Conservation (phyloP, 2,329 filamentous ascomycete species). For the Seiridium unicorne region DNA sequence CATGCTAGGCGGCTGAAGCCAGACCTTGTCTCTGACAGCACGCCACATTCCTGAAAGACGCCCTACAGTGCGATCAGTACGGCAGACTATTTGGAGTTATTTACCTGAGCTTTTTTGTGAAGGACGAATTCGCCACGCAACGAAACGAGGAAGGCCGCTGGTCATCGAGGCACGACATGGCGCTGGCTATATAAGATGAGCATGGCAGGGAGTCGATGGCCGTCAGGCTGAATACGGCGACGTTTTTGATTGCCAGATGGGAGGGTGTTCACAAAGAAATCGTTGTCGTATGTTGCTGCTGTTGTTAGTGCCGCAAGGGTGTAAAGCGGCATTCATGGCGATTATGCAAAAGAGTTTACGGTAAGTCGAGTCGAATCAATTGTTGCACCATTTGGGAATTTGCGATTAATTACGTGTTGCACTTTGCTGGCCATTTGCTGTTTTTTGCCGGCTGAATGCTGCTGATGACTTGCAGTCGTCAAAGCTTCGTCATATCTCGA, state of each 20-base stretch:
- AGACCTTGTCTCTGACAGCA: background rate
- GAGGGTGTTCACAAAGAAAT: conserved; percentile 17
- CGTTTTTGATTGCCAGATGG: background rate
- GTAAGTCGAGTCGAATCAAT: conserved; percentile 30
- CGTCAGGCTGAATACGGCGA: background rate
- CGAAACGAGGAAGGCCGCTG: background rate
- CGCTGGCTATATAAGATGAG: background rate
- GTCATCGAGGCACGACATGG: background rate
- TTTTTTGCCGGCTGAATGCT: conserved; percentile 28
- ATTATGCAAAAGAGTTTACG: conserved; percentile 26
- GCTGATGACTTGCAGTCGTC: conserved; percentile 29
- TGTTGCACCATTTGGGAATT: conserved; percentile 34
- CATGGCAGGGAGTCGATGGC: background rate
- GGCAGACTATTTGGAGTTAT: background rate
- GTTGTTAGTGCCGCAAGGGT: conserved; percentile 24
- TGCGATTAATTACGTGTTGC: conserved; percentile 37
- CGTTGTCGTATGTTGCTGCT: conserved; percentile 19
- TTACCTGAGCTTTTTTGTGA: background rate
- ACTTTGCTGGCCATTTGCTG: conserved; percentile 32
- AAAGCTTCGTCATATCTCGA: conserved; percentile 31
- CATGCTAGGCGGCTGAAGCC: background rate
- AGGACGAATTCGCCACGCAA: too few relatives aligned
- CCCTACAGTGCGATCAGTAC: background rate
- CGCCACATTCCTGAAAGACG: background rate
- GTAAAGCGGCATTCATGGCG: conserved; percentile 4